A percentile compares a stretch with the other conserved stretches of the same genome.
Evolutionary conservation across 2,329 filamentous ascomycete species (phyloP).

Genomic region (Botrytis deweyae): DNA sequence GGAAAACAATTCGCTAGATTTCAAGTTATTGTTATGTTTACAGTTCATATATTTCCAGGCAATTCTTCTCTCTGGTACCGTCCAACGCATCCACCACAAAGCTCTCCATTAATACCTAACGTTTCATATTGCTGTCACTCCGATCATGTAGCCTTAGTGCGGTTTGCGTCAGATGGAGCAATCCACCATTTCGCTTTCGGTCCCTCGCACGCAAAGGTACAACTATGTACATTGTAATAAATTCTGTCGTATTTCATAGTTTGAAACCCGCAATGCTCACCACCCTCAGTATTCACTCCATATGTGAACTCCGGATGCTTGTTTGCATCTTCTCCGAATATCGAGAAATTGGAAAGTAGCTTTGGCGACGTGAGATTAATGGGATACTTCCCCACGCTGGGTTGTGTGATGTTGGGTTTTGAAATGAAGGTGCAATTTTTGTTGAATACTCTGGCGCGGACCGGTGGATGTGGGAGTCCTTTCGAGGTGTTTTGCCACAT

Average conservation of each 20-base stretch:
- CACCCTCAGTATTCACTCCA: not conserved
- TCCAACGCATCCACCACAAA: not conserved
- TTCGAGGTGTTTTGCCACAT: not conserved
- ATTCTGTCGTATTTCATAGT: not conserved
- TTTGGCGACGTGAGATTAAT: not conserved
- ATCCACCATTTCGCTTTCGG: not conserved
- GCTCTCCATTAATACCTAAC: fast-evolving
- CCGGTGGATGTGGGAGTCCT: not conserved
- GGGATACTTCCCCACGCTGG: not conserved
- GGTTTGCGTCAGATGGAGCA: not conserved
- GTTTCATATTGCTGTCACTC: no score
- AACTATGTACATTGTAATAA: not conserved
- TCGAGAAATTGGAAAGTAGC: not conserved
- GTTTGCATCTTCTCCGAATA: not conserved
- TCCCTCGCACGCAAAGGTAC: not conserved
- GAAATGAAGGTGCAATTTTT: not conserved
- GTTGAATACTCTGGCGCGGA: not conserved
- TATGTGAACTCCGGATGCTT: not conserved
- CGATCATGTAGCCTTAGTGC: no score
- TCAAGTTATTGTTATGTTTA: not conserved
- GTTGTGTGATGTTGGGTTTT: no score
- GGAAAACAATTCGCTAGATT: not conserved
- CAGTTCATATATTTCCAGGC: not conserved
- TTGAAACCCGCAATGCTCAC: not conserved
- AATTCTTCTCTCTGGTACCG: not conserved